Evolutionary conservation across 768 basidiomycete species (phyloP).

Genomic region (Pholiota microspora): DNA sequence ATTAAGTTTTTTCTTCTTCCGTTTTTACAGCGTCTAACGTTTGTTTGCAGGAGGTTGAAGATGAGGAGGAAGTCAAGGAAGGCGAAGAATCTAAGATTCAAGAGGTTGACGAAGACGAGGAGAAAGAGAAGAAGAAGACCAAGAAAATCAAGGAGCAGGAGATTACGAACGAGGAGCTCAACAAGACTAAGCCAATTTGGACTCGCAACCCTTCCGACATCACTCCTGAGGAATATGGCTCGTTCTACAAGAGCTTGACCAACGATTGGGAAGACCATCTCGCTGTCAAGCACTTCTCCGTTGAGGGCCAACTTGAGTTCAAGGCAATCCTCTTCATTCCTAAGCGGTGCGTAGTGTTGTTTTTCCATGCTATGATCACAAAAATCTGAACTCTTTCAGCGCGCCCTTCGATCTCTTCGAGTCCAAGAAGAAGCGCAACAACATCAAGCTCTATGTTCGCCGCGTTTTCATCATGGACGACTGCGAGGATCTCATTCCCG

Average conservation of each 20-base stretch:
- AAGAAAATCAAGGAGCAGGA: conserved; percentile 92
- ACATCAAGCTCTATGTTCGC: conserved; percentile 99
- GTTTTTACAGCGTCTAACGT: conserved; percentile 8
- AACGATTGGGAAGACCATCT: conserved; percentile 99
- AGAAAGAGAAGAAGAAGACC: conserved; percentile 89
- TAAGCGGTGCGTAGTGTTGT: conserved; percentile 67
- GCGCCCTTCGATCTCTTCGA: conserved; percentile 99
- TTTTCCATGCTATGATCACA: conserved; percentile 2
- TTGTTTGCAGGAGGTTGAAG: conserved; percentile 73
- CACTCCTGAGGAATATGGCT: conserved; percentile 85
- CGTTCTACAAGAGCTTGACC: conserved; percentile 99
- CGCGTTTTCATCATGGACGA: conserved; percentile 99
- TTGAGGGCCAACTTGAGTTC: conserved; percentile 99
- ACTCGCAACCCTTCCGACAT: conserved; percentile 97
- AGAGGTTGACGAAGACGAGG: conserved; percentile 81
- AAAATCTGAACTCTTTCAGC: conserved; percentile 33
- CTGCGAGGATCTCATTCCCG: conserved; percentile 98
- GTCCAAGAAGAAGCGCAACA: conserved; percentile 99
- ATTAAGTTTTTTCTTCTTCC: not conserved
- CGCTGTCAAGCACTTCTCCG: conserved; percentile 99
- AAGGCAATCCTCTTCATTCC: conserved; percentile 98
- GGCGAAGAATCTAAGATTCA: conserved; percentile 80
- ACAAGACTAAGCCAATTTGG: conserved; percentile 99
- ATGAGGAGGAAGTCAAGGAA: conserved; percentile 69
- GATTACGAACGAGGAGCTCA: conserved; percentile 93